Evolutionary conservation across 108 stramenopile species (phyloP).

Genomic region (Stephanodiscus minutulus): DNA sequence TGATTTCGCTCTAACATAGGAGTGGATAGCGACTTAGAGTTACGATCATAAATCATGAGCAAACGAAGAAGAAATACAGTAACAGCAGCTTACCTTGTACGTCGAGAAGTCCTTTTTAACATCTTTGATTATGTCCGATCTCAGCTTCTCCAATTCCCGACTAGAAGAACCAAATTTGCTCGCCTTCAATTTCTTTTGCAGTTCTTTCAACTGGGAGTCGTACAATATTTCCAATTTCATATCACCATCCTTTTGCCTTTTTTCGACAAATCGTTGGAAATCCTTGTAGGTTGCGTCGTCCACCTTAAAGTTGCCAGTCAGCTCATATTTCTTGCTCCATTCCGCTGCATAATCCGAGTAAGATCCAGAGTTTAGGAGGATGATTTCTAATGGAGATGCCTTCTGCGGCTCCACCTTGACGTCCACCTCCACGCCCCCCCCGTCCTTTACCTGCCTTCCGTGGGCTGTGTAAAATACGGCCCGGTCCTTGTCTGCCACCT

Average conservation of each 20-base stretch:
- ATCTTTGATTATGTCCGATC: constrained; percentile 71
- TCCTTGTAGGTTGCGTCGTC: constrained; percentile 74
- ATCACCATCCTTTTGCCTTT: constrained; percentile 69
- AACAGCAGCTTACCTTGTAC: constrained; percentile 48
- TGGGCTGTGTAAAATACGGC: constrained; percentile 70
- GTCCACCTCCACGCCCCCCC: constrained; percentile 93
- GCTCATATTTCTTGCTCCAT: constrained; percentile 75
- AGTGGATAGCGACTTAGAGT: neutral
- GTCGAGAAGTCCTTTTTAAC: constrained; percentile 79
- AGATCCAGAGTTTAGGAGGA: constrained; percentile 72
- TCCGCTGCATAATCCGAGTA: constrained; percentile 85
- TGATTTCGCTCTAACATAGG: constrained; percentile 56
- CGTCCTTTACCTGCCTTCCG: constrained; percentile 84
- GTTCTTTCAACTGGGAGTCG: constrained; percentile 58
- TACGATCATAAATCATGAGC: neutral
- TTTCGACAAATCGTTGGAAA: constrained; percentile 73
- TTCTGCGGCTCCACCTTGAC: constrained; percentile 84
- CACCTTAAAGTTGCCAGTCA: constrained; percentile 78
- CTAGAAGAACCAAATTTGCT: constrained; percentile 72
- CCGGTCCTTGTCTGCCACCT: constrained; percentile 71
- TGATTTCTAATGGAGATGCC: constrained; percentile 85
- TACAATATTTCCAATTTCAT: constrained; percentile 79
- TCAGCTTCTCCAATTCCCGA: constrained; percentile 66
- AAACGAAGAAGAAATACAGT: neutral
- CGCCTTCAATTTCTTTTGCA: constrained; percentile 68